Evolutionary conservation across 148 eudicot genomes (phyloP), one percentile per base, ranked within the genome.

Genomic region (Chenopodium formosanum): DNA sequence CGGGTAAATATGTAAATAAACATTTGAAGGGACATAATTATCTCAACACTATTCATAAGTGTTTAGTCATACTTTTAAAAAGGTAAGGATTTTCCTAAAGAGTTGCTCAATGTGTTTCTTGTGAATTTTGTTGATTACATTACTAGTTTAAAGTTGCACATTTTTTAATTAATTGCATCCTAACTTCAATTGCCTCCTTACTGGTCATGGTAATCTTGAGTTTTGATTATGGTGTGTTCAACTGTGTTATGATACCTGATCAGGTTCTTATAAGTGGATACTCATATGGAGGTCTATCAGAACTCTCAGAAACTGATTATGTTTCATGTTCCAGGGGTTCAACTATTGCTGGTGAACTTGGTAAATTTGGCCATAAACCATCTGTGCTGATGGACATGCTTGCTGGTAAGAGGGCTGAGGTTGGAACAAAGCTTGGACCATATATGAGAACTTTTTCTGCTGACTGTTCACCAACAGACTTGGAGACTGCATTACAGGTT

Each of bases 321-420:
- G 82, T 91, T 79, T 92, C 98, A 66, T 94, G 98, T 85, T 91
- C 97, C 44, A 94, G 91, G 92, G 92, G 97, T 40, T 88, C 97
- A 52, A 92, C 93, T 44, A 92, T 94, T 87, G 97, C 97, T 80
- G 94, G 92, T 60, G 98, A 94, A 87, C 91, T 94, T 82, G 98
- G 98, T 81, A 86, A 88, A 16, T 94, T 90, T 90, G 98, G 98
- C 82, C 87, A 91, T 88, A 94, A 91, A 84, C 98, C 98, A 66
- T 88, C 93, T 31, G 83, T 94, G 62, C 83, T 94, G 50, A 84
- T 88, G 92, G 98, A 94, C 78, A 92, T 94, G 94, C 94, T 94
- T 86, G 98, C 98, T 91, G 98, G 98, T 79, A 94, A 92, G 88
- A 92, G 98, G 87, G 94, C 94, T 82, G 97, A 92, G 83, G 94